Evolutionary conservation across 202 grass and related monocot genomes (phyloP), one percentile per base, ranked within the genome.

Genomic region (Schoenoplectus tabernaemontani): DNA sequence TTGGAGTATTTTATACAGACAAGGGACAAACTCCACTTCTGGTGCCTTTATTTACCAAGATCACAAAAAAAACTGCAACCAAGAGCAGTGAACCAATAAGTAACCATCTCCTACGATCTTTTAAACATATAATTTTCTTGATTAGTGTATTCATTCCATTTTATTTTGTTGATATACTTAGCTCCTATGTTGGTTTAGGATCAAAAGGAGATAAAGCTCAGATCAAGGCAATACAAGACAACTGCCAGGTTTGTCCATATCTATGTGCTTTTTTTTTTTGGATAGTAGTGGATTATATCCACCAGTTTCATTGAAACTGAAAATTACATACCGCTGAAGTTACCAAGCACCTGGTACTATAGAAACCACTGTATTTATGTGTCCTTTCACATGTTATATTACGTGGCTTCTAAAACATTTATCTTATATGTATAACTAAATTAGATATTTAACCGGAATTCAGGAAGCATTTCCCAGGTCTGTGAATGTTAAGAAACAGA

Each of bases 11-110:
- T 74, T 2, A 7, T 78, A 48, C 33, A 79, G 77, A 17, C 13
- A 79, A 79, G 59, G 15, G 42, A 12, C 53, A 79, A 62, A 62
- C 57, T 79, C 53, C 38, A 62, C 77, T 79, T 79, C 77, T 79
- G 39, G 23, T 50, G 77, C 77, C 77, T 17, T 64, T 39, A 33
- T 79, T 79, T 79, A n/a, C 77, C 59, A 79, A 64, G 77, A 79
- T 46, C 42, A 79, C 2, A 79, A 64, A 58, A 62, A 79, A 59
- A 61, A 48, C 57, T 64, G 59, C 56, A 46, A 41, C 23, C 39
- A 79, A 46, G 36, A 48, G 77, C 58, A 79, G 11, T 33, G 41
- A 22, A 46, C 33, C 60, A 62, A 78, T 58, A 59, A 79, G 77
- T 79, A 79, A 79, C 47, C 42, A 32, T 64, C 41, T 79, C 42